Evolutionary conservation across 2,329 filamentous ascomycete species (phyloP).

Genomic region (Nannizzia gypsea): DNA sequence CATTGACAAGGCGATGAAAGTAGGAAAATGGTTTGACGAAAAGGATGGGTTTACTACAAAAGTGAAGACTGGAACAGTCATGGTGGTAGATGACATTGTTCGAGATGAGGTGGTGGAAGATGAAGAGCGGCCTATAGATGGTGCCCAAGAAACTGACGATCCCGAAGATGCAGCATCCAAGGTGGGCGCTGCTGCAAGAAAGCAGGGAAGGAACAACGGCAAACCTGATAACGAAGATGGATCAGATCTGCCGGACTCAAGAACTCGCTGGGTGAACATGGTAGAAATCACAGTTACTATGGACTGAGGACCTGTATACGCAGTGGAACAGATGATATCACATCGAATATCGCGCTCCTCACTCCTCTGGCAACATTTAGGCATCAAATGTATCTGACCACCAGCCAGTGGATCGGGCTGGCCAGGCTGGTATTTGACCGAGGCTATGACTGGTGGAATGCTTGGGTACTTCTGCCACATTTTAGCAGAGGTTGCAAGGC

Average conservation of each 20-base stretch:
- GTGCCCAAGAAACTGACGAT: constrained; percentile 13
- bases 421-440: too few relatives aligned
- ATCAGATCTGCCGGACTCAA: constrained; percentile 32
- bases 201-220: constrained; percentile 23
- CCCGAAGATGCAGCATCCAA: constrained; percentile 8
- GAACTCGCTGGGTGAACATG: constrained; percentile 37
- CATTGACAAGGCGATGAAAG: constrained; percentile 44
- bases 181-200: constrained; percentile 9
- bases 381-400: neutral
- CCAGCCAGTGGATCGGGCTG: neutral
- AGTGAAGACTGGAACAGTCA: constrained; percentile 45
- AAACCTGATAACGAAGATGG: constrained; percentile 18
- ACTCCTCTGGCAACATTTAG: neutral
- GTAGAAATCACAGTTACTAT: constrained; percentile 35
- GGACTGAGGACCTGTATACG: constrained; percentile 21
- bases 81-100: constrained; percentile 50
- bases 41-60: constrained; percentile 40
- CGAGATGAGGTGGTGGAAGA: constrained; percentile 25
- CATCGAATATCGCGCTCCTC: neutral
- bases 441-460: neutral
- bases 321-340: neutral
- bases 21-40: constrained; percentile 47
- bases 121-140: constrained; percentile 15
- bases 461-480: neutral
- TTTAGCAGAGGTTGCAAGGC: too few relatives aligned